Evolutionary conservation across 176 grass and related monocot species (phyloP), one percentile per base, ranked within the genome.

Genomic region (Tillandsia leiboldiana): DNA sequence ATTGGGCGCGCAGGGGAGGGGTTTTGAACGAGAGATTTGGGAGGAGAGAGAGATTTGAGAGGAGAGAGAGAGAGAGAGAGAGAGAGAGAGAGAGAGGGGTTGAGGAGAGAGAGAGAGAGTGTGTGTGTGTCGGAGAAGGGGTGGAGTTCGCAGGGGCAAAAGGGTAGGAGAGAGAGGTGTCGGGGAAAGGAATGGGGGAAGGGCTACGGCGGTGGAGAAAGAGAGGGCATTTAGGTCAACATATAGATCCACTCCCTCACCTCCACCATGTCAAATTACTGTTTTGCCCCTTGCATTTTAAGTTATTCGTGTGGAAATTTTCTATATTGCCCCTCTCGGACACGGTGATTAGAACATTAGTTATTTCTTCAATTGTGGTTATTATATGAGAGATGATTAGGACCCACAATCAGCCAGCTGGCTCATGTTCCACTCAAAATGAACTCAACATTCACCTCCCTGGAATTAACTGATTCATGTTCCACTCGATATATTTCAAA

Each of bases 191-290:
- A 5, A 2, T 24, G 28, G 63, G 73, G 71, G 58, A 47, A 63
- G 22, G 66, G 65, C 50, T 23, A 51, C 50, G 26, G 70, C 53
- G 51, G 22, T 28, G 57, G 53, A 18, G 17, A 6, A 61, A 28
- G 26, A 76, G 80, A 75, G 87, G 87, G 87, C 2, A 86, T 86
- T 90, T 83, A 83, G 77, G 87, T 86, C 83, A 90, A 90, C 2
- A 18, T 50, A 0, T 3, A 14, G 70, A 8, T 15, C 56, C 47
- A 54, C 1, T 33, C 59, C 47, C 52, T 63, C 33, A 59, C 54
- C 51, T 48, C 17, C 57, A 51, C 69, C 1, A 2, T 48, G 13
- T 10, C 3, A 86, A 49, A 86, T 90, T 75, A 84, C 87, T 3
- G 12, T 74, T 76, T 86, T 90, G 50, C 87, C 87, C 83, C 65